Evolutionary conservation across 441 rosid genomes (phyloP), one percentile per base, ranked within the genome.

Genomic region (Erodium texanum): DNA sequence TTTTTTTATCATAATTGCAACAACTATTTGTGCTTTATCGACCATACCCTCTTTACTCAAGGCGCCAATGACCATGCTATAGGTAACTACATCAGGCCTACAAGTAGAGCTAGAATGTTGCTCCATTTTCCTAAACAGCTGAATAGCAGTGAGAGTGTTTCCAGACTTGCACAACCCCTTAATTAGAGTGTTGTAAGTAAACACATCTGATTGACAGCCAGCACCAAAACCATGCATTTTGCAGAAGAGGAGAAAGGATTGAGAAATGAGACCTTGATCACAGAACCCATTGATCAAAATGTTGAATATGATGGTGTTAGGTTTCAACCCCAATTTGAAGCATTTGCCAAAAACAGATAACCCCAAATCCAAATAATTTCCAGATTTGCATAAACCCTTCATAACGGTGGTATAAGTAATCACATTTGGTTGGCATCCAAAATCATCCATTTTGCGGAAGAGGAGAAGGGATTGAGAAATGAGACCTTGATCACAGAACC

Each of bases 81-180:
- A 76, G 3, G 62, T 58, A 7, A 54, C 16, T 14, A 68, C 23
- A 71, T 61, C 59, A 0, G 74, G 66, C 18, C 23, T 64, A 66
- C 65, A 70, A 64, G 23, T 62, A 12, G 16, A 69, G 66, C 62
- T 62, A n/a, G 16, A 69, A 64, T 64, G 61, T 73, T 56, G 15
- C 9, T 24, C 41, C 79, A 77, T 76, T 73, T 71, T 81, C 52
- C 54, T 61, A 65, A 65, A 75, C 66, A 79, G 69, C 32, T 66
- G 66, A 14, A 82, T 66, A 65, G 68, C 70, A 14, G 20, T 20
- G 34, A 15, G 61, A 8, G 68, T 70, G 74, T 72, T 29, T 0
- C 66, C 65, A 45, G 69, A 38, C 7, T 54, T 70, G 48, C 78
- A 65, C 6, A 29, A 29, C 34, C 34, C 34, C 34, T 29, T 29